Evolutionary conservation across 805 yeast species (phyloP).

Genomic region (Zygosaccharomyces lentus): DNA sequence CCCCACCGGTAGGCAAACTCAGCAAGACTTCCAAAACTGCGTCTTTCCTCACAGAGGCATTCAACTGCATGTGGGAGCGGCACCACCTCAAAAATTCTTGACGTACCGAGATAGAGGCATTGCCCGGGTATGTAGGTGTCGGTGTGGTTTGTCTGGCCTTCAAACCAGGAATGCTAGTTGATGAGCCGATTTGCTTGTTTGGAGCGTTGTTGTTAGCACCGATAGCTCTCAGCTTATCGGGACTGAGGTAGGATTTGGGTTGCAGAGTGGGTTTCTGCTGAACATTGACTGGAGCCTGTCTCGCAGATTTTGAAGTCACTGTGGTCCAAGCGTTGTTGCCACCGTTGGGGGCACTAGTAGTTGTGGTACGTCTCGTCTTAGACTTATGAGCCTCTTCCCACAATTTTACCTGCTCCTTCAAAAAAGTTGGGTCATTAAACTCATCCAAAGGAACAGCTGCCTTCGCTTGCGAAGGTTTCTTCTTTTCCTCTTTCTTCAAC

Average conservation of each 20-base stretch:
- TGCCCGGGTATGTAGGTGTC: conserved; percentile 28
- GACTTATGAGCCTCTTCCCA: conserved; percentile 63
- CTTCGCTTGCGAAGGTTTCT: neutral
- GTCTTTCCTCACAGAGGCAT: conserved; percentile 69
- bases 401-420: conserved; percentile 32
- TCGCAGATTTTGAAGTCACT: conserved; percentile 31
- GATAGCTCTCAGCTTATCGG: conserved; percentile 35
- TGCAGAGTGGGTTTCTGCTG: conserved; percentile 22
- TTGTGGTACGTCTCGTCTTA: conserved; percentile 60
- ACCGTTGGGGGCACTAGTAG: conserved; percentile 28
- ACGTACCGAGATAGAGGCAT: conserved; percentile 39
- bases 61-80: conserved; percentile 59
- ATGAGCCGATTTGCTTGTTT: conserved; percentile 26
- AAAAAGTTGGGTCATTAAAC: conserved; percentile 25
- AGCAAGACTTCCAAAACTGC: conserved; percentile 77
- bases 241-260: conserved; percentile 28
- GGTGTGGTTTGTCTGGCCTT: conserved; percentile 23
- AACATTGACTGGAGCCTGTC: conserved; percentile 8
- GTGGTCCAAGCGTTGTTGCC: conserved; percentile 29
- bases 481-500: conserved; percentile 9
- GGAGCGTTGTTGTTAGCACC: conserved; percentile 16
- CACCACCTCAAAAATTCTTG: conserved; percentile 73
- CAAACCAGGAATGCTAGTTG: conserved; percentile 28
- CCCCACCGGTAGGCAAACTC: conserved; percentile 70
- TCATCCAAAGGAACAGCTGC: conserved; percentile 13